Evolutionary conservation across 768 basidiomycete genomes (phyloP).

Genomic region (Kwoniella sp.): DNA sequence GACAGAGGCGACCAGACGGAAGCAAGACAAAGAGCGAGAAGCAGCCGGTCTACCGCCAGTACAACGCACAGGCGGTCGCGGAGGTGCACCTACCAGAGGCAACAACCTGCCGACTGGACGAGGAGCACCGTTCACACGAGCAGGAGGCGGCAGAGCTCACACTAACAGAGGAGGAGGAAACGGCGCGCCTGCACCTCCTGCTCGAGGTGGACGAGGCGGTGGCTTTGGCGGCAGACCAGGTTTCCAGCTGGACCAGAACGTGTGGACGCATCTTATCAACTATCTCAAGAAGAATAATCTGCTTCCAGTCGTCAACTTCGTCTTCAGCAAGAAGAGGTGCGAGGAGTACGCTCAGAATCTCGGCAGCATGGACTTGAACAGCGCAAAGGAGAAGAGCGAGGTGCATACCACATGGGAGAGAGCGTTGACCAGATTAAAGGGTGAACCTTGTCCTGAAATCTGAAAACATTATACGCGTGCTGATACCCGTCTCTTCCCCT

Average conservation of each 20-base stretch:
- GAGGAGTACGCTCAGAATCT: slow-evolving; percentile 94
- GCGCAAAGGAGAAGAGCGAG: slow-evolving; percentile 91
- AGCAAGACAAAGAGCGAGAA: slow-evolving; percentile 98
- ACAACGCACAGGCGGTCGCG: slow-evolving; percentile 79
- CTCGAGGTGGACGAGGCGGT: slow-evolving; percentile 41
- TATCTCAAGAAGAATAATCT: slow-evolving; percentile 81
- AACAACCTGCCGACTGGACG: slow-evolving; percentile 47
- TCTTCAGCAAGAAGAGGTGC: slow-evolving; percentile 93
- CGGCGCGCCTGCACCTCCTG: slow-evolving; percentile 36
- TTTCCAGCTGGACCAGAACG: slow-evolving; percentile 73
- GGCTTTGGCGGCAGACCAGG: slow-evolving; percentile 27
- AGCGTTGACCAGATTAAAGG: slow-evolving; percentile 86
- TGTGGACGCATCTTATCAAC: slow-evolving; percentile 87
- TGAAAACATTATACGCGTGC: not conserved
- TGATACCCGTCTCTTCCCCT: slow-evolving; percentile 2
- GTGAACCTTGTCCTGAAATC: slow-evolving; percentile 60
- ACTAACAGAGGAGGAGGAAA: slow-evolving; percentile 62
- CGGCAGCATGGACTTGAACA: slow-evolving; percentile 83
- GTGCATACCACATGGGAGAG: slow-evolving; percentile 92
- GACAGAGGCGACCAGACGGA: slow-evolving; percentile 80
- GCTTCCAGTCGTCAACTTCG: slow-evolving; percentile 93
- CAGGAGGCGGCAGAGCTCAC: slow-evolving; percentile 41
- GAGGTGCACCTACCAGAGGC: slow-evolving; percentile 62
- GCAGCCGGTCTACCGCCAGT: slow-evolving; percentile 88
- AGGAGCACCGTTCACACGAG: slow-evolving; percentile 47